Evolutionary conservation across 148 eudicot species (phyloP), one percentile per base, ranked within the genome.

Genomic region (Persicaria tinctoria): DNA sequence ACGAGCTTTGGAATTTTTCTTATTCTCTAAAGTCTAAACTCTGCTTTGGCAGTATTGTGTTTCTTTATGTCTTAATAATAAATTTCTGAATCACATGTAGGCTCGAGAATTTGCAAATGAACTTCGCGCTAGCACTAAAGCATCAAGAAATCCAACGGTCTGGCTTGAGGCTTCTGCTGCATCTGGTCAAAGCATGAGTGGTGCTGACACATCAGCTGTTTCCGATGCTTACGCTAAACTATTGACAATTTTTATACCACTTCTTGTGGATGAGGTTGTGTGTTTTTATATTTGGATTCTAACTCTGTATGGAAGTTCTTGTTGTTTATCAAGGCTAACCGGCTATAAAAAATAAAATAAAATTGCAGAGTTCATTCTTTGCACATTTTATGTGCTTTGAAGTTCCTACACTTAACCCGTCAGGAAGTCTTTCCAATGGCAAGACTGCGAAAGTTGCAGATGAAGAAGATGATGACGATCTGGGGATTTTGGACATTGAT

Each of bases 361-460:
- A 79, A 82, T 54, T 82, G 78, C 91, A 94, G 98, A 91, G 98
- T 85, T 90, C 97, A 49, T 94, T 94, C 79, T 91, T 94, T 80
- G 95, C 98, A 17, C 88, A 91, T 82, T 91, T 94, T 73, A 91
- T 91, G 98, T 91, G 98, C 90, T 94, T 94, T 83, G 98, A 92
- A 83, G 97, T 94, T 79, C 95, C 96, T 80, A 84, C 93, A 73
- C 91, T 88, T 78, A 95, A 85, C 74, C 91, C 91, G 70, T 83
- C 91, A 55, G 91, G 98, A 75, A 81, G 86, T 78, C 73, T 76
- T 83, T 84, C 84, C 48, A 84, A 79, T 73, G 86, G 83, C 60
- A 87, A 79, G 68, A 87, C 83, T 20, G 76, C 81, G 8, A 64
- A 82, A 82, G 88, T 79, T 74, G 90, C 5, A 9, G n/a, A 81